Conservation (phyloP, 805 yeast species). For the Candida insectorum region DNA sequence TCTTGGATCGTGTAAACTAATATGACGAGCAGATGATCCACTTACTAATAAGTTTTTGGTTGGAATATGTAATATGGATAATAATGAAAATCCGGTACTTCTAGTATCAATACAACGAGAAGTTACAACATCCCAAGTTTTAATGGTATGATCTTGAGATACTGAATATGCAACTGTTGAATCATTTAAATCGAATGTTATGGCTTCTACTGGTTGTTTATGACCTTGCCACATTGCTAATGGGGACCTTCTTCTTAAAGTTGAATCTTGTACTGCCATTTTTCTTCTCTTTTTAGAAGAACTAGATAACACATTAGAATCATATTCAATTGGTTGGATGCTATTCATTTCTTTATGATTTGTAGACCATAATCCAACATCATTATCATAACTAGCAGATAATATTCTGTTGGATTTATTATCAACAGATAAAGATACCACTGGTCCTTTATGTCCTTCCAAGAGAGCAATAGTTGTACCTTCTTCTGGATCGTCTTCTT, state of each 20-base stretch:
- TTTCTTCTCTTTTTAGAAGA: constrained; percentile 87
- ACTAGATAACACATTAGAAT: constrained; percentile 55
- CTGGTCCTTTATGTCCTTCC: constrained; percentile 87
- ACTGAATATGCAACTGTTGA: constrained; percentile 86
- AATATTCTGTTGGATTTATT: constrained; percentile 56
- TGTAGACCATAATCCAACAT: constrained; percentile 87
- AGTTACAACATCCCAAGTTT: constrained; percentile 95
- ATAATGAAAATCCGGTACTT: constrained; percentile 78
- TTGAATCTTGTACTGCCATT: constrained; percentile 71
- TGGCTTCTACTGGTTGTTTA: constrained; percentile 81
- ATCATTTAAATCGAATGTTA: constrained; percentile 70
- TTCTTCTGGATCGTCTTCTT: constrained; percentile 42
- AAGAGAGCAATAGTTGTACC: constrained; percentile 81
- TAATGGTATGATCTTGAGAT: constrained; percentile 91
- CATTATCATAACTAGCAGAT: constrained; percentile 80
- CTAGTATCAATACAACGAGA: constrained; percentile 82
- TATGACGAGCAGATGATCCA: constrained; percentile 98
- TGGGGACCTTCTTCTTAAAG: constrained; percentile 79
- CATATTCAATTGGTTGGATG: constrained; percentile 43
- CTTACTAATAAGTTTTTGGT: constrained; percentile 71
- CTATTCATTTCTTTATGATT: constrained; percentile 76
- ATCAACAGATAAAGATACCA: constrained; percentile 70
- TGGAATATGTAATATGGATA: constrained; percentile 70
- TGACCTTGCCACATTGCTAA: constrained; percentile 78
- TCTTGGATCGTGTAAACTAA: constrained; percentile 90